Evolutionary conservation across 768 basidiomycete genomes (phyloP), one percentile per base, ranked within the genome.

Genomic region (Lepiota brunneoincarnata): DNA sequence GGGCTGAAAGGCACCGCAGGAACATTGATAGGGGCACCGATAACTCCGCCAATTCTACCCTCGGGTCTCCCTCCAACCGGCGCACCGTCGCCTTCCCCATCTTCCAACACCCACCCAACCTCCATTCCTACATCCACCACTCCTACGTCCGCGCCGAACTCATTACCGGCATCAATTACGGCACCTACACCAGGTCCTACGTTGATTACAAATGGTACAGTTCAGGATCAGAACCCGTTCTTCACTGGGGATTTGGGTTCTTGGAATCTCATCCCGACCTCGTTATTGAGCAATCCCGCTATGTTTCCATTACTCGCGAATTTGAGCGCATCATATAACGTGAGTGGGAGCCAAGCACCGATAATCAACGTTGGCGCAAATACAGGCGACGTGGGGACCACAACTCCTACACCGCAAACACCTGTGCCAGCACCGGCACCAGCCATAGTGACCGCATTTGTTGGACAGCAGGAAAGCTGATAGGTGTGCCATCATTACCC

Each of bases 401-500:
- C 31, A 2, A 3, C 15, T 38, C 23, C 15, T 21, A n/a, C 17
- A 28, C 18, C 18, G 3, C 51, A 31, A 36, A 17, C 38, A 14
- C 21, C 51, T 26, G 26, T 42, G 18, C 45, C 45, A 3, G 34
- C 31, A 20, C 14, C 15, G 24, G 15, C 37, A 9, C 43, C 52
- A 14, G 44, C 52, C 46, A 26, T 40, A 20, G 24, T 26, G 15
- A 26, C 52, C n/a, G 43, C 44, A 10, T 45, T 54, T 35, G 37
- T 54, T 17, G 43, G 52, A 14, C 52, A 54, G 18, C 43, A 46
- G 14, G 44, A 46, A 10, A 46, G 52, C 31, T 54, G 37, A 54
- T 28, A 14, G 31, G 31, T 10, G 31, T 31, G 31, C 7, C 31
- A 31, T 31, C 31, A 9, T 9, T 9, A 9, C 31, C 7, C 31